phyloP scores from a whole-genome alignment of 2,329 filamentous ascomycete genomes.

The Aspergillus intermedius region DNA sequence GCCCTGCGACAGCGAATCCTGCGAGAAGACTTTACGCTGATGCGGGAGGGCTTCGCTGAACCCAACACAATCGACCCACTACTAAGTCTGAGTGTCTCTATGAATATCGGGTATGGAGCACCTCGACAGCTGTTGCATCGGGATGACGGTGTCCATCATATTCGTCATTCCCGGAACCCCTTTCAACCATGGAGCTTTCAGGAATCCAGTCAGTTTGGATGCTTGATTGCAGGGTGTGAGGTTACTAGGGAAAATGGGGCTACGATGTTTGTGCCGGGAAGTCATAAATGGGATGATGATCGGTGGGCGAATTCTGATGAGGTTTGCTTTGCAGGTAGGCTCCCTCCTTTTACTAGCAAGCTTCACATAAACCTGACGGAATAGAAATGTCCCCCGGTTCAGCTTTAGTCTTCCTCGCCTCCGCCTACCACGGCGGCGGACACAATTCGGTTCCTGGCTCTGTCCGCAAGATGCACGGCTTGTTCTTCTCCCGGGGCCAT shows the following conservation, averaged over 20 bases:
- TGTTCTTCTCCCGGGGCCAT: conserved; percentile 26
- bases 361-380: neutral
- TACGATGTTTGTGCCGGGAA: conserved; percentile 28
- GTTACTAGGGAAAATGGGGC: conserved; percentile 26
- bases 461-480: conserved; percentile 21
- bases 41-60: conserved; percentile 17
- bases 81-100: conserved; percentile 23
- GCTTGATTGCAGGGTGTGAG: conserved; percentile 22
- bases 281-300: conserved; percentile 25
- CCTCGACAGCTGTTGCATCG: conserved; percentile 25
- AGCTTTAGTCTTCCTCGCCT: conserved; percentile 31
- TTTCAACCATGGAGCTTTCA: conserved; percentile 6
- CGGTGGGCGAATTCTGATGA: conserved; percentile 21
- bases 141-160: conserved; percentile 27
- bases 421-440: conserved; percentile 28
- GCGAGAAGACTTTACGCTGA: conserved; percentile 15
- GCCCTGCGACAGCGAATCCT: conserved; percentile 19
- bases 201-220: conserved; percentile 20
- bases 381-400: conserved; percentile 32
- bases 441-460: conserved; percentile 20
- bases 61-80: conserved; percentile 16
- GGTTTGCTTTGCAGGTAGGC: conserved; percentile 26
- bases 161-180: conserved; percentile 11
- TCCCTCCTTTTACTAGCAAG: neutral
- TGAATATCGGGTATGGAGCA: conserved; percentile 24